Evolutionary conservation across 228 moss, liverwort and hornwort species (phyloP), one percentile per base, ranked within the genome.

Genomic region (Sphagnum magellanicum): DNA sequence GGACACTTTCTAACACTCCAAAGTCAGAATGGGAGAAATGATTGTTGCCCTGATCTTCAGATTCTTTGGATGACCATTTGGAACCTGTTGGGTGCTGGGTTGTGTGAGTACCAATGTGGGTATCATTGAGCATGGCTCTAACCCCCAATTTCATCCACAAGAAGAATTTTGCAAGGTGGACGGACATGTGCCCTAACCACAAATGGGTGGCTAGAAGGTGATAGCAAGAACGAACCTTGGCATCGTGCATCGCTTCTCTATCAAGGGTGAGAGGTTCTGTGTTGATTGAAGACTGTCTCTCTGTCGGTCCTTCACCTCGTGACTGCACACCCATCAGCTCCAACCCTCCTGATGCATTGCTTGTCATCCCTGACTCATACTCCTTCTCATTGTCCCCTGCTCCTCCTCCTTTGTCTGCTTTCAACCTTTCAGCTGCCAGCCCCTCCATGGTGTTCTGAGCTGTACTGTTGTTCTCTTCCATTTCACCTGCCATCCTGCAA

Each of bases 281-380:
- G 32, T 82, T 81, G 6, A 86, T 73, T 8, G 86, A 86, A 15
- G 86, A 86, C 71, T 86, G 86, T 4, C 86, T 81, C 0, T 70
- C 63, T 14, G 65, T 0, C 49, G 50, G 57, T 5, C 59, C 8
- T 7, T 4, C 13, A 8, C n/a, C 66, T 4, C 51, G 7, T 11
- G 52, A 53, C 1, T 60, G 66, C 10, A 76, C 8, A 0, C 74
- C 65, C n/a, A 74, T 47, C 8, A 67, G 12, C 6, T 82, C 82
- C 13, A 73, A 50, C 10, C 48, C 52, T 0, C 59, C 71, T 1
- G 86, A 82, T n/a, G 63, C 73, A 51, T 81, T 65, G 50, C 66
- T 73, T 1, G 6, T 57, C 53, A 79, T 6, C 10, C 65, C 67
- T 0, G 48, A n/a, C 58, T 58, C 10, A 3, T 58, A 32, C 32